Base-by-base conservation (phyloP, 768 basidiomycete genomes). In the Trametes sanguinea region DNA sequence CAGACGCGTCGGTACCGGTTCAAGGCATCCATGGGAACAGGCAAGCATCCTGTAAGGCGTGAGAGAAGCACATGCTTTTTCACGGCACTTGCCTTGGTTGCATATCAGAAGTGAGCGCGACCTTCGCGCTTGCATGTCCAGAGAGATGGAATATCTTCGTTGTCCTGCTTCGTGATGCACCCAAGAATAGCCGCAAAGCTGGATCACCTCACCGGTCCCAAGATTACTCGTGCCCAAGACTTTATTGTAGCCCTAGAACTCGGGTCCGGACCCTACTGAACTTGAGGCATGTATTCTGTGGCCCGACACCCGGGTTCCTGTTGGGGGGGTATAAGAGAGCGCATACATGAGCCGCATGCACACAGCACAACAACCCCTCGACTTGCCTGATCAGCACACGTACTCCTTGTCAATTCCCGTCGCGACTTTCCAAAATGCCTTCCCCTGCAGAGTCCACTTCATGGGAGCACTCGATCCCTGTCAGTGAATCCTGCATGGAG, bases 391-490 rank as follows among this genome's bases (percentile, higher is more conserved):
- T 37, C 14, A n/a, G 2, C 14, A 6, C 9, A 16, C 43, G 14
- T 16, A 4, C 16, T 30, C 16, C 14, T n/a, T 14, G 10, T 16
- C 14, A 7, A 48, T 13, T 32, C 46, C 37, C 27, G n/a, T 42
- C 52, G 11, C 37, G 10, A 17, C 54, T 30, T 29, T 57, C 33
- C 22, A 13, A 33, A 5, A 48, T 48, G 46, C 46, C 37, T 37
- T 10, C 55, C 10, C 27, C 55, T 7, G n/a, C 39, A 33, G n/a
- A 40, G 14, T n/a, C 46, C 10, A 33, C 33, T 5, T 29, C 55
- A 14, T 57, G 55, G 55, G 55, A 48, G 46, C 46, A 10, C 3
- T n/a, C 32, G 3, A 39, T 57, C 40, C 48, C 47, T 51, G n/a
- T 29, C 14, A 42, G 29, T 27, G 27, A 16, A 8, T 32, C 11